Evolutionary conservation across 768 basidiomycete species (phyloP).

Genomic region (Termitomyces eurrhizus): DNA sequence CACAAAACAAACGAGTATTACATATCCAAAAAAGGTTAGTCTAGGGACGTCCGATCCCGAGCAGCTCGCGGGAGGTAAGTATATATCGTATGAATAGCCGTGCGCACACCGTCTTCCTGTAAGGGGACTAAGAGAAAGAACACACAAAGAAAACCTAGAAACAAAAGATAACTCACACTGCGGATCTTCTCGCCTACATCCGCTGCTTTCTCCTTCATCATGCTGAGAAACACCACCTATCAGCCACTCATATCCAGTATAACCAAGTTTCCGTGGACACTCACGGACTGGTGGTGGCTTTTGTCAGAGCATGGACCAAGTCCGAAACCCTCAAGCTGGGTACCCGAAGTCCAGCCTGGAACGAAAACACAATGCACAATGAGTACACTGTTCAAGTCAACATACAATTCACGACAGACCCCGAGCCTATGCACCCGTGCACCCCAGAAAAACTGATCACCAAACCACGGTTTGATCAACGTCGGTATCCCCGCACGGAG

Average conservation of each 20-base stretch:
- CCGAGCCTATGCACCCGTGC: conserved; percentile 59
- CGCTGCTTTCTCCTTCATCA: conserved; percentile 61
- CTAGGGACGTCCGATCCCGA: conserved; percentile 22
- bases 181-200: conserved; percentile 33
- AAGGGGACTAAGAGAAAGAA: conserved; percentile 5
- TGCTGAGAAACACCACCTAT: conserved; percentile 20
- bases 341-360: conserved; percentile 48
- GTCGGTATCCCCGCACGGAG: conserved; percentile 64
- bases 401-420: conserved; percentile 28
- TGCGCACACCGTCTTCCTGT: conserved; percentile 56
- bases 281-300: conserved; percentile 50
- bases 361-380: neutral
- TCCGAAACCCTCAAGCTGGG: conserved; percentile 42
- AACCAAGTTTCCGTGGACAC: conserved; percentile 13
- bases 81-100: conserved; percentile 54
- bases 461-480: conserved; percentile 69
- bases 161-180: conserved; percentile 20
- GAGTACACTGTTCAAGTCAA: neutral
- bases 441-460: conserved; percentile 67
- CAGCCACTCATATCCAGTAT: neutral
- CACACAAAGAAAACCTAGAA: neutral
- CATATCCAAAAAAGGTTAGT: neutral
- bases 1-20: neutral
- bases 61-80: conserved; percentile 41
- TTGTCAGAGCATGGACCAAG: conserved; percentile 49